These are phyloP conservation scores for Shiraia bambusicola DNA, from an alignment of 2,329 filamentous ascomycete genomes.

Conservation along the genomic window DNA sequence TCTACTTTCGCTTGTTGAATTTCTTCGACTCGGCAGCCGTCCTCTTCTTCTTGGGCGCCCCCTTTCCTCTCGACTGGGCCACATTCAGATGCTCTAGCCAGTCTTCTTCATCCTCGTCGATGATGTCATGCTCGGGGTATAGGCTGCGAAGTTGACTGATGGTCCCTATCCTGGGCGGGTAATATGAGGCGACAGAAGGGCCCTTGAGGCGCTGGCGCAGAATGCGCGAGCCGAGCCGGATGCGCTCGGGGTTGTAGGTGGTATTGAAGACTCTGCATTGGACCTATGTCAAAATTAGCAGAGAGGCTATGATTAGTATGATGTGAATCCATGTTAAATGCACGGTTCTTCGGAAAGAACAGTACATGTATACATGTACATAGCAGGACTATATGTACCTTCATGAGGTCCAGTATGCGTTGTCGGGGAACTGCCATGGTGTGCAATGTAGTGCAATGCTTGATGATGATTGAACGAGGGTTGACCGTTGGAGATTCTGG, in stretches of 20 bases:
- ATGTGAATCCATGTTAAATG: too few relatives aligned
- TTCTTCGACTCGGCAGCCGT: slow-evolving; percentile 55
- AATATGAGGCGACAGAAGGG: slow-evolving; percentile 82
- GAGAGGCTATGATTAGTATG: too few relatives aligned
- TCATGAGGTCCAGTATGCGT: slow-evolving; percentile 69
- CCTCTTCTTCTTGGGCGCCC: slow-evolving; percentile 85
- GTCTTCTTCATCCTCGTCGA: slow-evolving; percentile 76
- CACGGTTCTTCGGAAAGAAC: too few relatives aligned
- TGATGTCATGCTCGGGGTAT: slow-evolving; percentile 68
- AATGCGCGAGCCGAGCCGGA: slow-evolving; percentile 87
- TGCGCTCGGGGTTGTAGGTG: slow-evolving; percentile 81
- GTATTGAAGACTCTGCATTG: slow-evolving; percentile 92
- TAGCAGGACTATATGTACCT: slow-evolving; percentile 55
- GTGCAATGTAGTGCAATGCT: slow-evolving; percentile 2
- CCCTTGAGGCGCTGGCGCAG: slow-evolving; percentile 84
- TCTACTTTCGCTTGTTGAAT: slow-evolving; percentile 50
- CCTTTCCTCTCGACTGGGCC: slow-evolving; percentile 69
- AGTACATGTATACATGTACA: too few relatives aligned
- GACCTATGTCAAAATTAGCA: slow-evolving; percentile 54
- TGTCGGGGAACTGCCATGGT: slow-evolving; percentile 55
- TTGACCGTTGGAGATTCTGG: slow-evolving; percentile 15
- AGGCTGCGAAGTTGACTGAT: slow-evolving; percentile 72
- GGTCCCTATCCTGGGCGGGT: slow-evolving; percentile 72
- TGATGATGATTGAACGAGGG: slow-evolving; percentile 1
- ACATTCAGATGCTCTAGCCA: slow-evolving; percentile 68